Percentiles rank a stretch among this genome's conserved stretches.
Conservation (phyloP, 2,329 filamentous ascomycete genomes). For the Sordariomycetes sp. region DNA sequence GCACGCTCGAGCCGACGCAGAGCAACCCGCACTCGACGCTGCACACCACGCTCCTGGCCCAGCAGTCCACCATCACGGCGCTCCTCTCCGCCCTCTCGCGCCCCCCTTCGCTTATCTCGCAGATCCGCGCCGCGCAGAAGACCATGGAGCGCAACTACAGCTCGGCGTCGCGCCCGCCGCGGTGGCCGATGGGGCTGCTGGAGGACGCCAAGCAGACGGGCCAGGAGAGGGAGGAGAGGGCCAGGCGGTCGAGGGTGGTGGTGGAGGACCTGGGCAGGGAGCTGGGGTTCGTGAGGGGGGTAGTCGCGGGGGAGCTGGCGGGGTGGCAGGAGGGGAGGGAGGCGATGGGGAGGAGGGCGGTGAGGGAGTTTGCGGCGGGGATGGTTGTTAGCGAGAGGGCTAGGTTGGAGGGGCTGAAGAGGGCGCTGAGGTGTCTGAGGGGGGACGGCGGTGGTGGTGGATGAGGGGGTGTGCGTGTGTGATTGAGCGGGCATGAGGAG, state of each 20-base stretch:
- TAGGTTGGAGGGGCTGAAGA: constrained; percentile 67
- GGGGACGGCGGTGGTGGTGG: constrained; percentile 10
- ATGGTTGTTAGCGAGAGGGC: constrained; percentile 75
- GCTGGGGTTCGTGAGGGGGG: constrained; percentile 83
- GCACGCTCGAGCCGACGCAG: constrained; percentile 54
- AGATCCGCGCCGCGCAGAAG: constrained; percentile 64
- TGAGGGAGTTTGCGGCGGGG: constrained; percentile 64
- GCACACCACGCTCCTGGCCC: constrained; percentile 64
- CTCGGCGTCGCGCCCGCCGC: constrained; percentile 61
- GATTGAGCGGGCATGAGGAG: not conserved
- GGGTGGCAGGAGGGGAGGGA: constrained; percentile 90
- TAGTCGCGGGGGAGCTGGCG: constrained; percentile 82
- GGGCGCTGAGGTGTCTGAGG: constrained; percentile 59
- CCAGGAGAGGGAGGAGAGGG: constrained; percentile 75
- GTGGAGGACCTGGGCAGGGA: constrained; percentile 68
- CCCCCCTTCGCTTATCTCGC: constrained; percentile 65
- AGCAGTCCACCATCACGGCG: constrained; percentile 76
- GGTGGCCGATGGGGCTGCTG: constrained; percentile 72
- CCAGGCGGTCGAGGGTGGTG: constrained; percentile 58
- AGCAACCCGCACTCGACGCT: constrained; percentile 64
- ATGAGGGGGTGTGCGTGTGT: not conserved
- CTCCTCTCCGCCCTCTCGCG: constrained; percentile 70
- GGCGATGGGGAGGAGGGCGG: constrained; percentile 60
- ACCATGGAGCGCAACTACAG: constrained; percentile 69
- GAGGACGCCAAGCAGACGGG: constrained; percentile 79